Base-by-base conservation (phyloP, 352 stramenopile genomes). In the Thraustotheca clavata region DNA sequence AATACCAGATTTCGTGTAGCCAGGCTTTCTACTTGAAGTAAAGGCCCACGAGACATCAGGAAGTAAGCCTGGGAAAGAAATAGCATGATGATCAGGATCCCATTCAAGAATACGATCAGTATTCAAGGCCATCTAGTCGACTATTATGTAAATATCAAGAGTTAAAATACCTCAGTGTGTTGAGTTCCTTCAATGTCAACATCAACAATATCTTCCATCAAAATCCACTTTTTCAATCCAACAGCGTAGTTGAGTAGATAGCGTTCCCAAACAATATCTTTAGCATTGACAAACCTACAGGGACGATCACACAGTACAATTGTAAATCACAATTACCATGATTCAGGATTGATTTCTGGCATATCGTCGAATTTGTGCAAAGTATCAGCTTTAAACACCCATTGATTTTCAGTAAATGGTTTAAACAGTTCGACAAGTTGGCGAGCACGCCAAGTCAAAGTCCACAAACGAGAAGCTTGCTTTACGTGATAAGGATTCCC, bases 1-100 rank as follows among this genome's bases (percentile, higher is more conserved):
- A 4, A 95, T 31, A 4, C 86, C 86, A 0, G 83, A 88, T 41
- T 87, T 86, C 9, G 86, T 95, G 67, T 94, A 95, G 7, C 86
- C 86, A 11, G 86, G 86, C 48, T 91, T 90, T 54, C 86, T 80
- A 47, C 86, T 94, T 9, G 83, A 93, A 27, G 86, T 95, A 59
- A 93, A 95, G 7, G 86, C 84, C 86, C 86, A 95, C 39, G 86
- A 89, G 14, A 95, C 76, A 57, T 95, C 86, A 4, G 85, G 87
- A 6, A 95, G 71, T 26, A 95, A 55, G 0, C 86, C 81, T 5
- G 86, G 86, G 39, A 95, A 95, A 5, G 82, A 92, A 50, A 95
- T 94, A 1, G 77, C 79, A 69, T 95, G 86, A 61, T 95, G 86
- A 69, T 95, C 86, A 0, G 84, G 79, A 67, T 95, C 86, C 86